Evolutionary conservation across 306 rosid species (phyloP), one percentile per base, ranked within the genome.

Genomic region (Vicia sativa): DNA sequence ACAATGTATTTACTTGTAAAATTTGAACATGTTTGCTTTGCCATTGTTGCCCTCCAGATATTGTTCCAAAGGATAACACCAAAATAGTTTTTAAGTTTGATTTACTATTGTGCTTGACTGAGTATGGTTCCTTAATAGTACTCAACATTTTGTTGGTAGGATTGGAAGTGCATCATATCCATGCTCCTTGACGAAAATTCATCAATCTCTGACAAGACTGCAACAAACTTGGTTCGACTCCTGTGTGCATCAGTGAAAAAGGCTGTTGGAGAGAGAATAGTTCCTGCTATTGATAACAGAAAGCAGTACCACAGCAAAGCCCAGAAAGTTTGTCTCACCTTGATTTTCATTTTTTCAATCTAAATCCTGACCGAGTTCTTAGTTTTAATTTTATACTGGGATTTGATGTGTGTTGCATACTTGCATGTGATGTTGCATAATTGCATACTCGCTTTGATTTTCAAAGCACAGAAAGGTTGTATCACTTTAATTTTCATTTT

Each of bases 181-280:
- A 81, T 90, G 91, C 96, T 93, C 72, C 88, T 93, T 19, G 89
- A 90, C 64, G 98, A 86, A 65, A 90, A 86, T 76, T 81, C 92
- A 65, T 73, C 73, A 45, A 62, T 78, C 60, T 84, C 91, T 62
- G 98, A 93, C 58, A 91, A 81, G 73, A 90, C 87, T 88, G 91
- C 93, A 49, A 86, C 96, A 68, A 93, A 93, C 82, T 84, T 93
- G 81, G 98, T 93, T 65, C 91, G 96, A 10, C 96, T 93, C 55
- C 96, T 93, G 68, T 80, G 88, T 82, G 87, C 91, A 53, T 93
- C 98, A 67, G 96, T 90, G 75, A 87, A 85, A 74, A 93, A 90
- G 85, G 98, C 98, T 50, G 90, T 88, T 52, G 98, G 98, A 73
- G 96, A 90, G 84, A 88, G 89, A 86, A 93, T 93, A 76, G 96